Conservation (phyloP, 225 moss, liverwort and hornwort genomes). For the Ulota crispa region DNA sequence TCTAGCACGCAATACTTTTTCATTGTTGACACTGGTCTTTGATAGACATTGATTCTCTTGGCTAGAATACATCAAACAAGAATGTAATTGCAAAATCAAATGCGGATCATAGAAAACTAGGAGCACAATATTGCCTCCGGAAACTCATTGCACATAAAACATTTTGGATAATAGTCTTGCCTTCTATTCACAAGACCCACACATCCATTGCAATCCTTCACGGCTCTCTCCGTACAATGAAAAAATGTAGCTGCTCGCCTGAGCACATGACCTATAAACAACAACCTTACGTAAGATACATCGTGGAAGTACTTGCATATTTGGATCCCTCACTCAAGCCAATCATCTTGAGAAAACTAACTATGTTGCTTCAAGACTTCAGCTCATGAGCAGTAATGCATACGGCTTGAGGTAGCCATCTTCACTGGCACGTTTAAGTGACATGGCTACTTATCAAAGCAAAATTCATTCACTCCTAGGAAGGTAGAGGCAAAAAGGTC, state of each 20-base stretch:
- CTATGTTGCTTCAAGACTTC: background rate
- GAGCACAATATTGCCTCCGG: background rate
- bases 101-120: no score
- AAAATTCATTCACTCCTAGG: background rate
- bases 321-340: no score
- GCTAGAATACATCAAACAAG: slow-evolving; percentile 20
- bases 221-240: slow-evolving; percentile 50
- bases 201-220: slow-evolving; percentile 51
- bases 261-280: slow-evolving; percentile 30
- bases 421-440: background rate
- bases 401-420: background rate
- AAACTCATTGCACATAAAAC: background rate
- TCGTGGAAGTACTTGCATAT: background rate
- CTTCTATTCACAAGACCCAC: slow-evolving; percentile 40
- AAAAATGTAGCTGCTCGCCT: slow-evolving; percentile 54
- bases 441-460: background rate
- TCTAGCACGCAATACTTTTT: slow-evolving; percentile 29
- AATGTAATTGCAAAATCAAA: background rate
- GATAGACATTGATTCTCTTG: slow-evolving; percentile 32
- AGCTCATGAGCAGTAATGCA: accelerated
- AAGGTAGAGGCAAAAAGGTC: background rate
- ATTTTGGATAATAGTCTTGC: background rate
- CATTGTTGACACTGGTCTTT: slow-evolving; percentile 15
- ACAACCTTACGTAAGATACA: background rate
- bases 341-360: no score